phyloP scores from a whole-genome alignment of 2,329 filamentous ascomycete species.

The Venturia pyrina region DNA sequence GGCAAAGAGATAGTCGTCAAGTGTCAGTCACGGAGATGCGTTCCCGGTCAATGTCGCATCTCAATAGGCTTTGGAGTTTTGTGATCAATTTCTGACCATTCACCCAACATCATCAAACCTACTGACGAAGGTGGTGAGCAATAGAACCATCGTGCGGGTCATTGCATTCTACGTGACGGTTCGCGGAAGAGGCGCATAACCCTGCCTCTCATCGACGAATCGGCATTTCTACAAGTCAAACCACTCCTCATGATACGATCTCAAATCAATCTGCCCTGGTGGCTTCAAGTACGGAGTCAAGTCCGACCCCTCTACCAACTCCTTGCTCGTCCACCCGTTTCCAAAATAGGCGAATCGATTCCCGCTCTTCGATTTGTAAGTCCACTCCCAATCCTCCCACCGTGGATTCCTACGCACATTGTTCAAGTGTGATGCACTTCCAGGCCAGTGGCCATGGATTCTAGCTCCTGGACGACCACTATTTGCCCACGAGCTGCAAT shows the following conservation, averaged over 20 bases:
- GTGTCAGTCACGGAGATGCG: background rate
- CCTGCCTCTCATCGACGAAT: background rate
- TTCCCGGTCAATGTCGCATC: background rate
- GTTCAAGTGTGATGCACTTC: slow-evolving; percentile 38
- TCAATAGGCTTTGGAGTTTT: background rate
- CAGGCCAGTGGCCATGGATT: slow-evolving; percentile 34
- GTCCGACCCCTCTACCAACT: slow-evolving; percentile 46
- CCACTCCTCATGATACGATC: slow-evolving; percentile 58
- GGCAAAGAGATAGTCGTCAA: background rate
- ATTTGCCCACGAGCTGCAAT: slow-evolving; percentile 18
- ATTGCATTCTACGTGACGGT: background rate
- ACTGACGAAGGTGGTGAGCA: too few species aligned
- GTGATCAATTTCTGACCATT: too few species aligned
- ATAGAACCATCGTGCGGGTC: background rate
- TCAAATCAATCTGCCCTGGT: slow-evolving; percentile 48
- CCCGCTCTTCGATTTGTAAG: slow-evolving; percentile 23
- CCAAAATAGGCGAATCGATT: slow-evolving; percentile 56
- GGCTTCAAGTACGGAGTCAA: slow-evolving; percentile 53
- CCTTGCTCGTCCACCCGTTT: slow-evolving; percentile 54
- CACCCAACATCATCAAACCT: too few species aligned
- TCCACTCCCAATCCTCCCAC: slow-evolving; percentile 38
- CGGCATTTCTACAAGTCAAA: slow-evolving; percentile 26
- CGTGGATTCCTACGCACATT: slow-evolving; percentile 36
- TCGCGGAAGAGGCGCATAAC: background rate
- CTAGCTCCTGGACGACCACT: slow-evolving; percentile 21